Percentiles rank a stretch among this genome's conserved stretches.
These are phyloP conservation scores for Scopulariopsis brevicaulis DNA, from an alignment of 2,329 filamentous ascomycete genomes.

Conservation along the genomic window DNA sequence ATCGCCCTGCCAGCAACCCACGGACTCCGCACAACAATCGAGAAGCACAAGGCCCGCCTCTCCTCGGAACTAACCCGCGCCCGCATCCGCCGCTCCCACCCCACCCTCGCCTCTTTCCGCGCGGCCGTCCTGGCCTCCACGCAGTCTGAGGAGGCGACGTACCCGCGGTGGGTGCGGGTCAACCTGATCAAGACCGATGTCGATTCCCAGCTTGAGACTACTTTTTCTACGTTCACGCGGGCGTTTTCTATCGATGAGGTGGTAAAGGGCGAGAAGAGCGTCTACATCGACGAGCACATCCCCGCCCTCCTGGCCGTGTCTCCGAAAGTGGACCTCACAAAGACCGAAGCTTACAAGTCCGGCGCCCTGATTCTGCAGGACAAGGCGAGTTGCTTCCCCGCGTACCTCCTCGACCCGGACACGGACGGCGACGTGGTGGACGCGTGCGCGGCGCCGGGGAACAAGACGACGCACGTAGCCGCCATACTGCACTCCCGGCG, in stretches of 20 bases:
- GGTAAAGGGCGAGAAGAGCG: constrained; percentile 11
- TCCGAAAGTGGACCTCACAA: constrained; percentile 59
- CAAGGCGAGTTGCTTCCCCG: constrained; percentile 94
- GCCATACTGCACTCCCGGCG: constrained; percentile 49
- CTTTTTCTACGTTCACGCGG: constrained; percentile 54
- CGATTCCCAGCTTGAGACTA: constrained; percentile 60
- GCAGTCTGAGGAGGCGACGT: constrained; percentile 38
- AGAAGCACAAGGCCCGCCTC: constrained; percentile 72
- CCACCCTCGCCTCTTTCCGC: constrained; percentile 55
- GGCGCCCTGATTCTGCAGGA: constrained; percentile 87
- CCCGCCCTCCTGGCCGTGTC: constrained; percentile 75
- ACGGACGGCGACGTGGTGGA: constrained; percentile 73
- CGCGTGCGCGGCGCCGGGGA: constrained; percentile 87
- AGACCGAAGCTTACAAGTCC: constrained; percentile 58
- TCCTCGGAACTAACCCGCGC: constrained; percentile 73
- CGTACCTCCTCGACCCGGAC: constrained; percentile 66
- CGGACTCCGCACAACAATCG: constrained; percentile 62
- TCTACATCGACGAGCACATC: constrained; percentile 70
- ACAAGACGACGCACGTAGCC: constrained; percentile 92
- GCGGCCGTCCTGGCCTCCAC: constrained; percentile 40
- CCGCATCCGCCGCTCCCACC: constrained; percentile 59
- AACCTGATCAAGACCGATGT: constrained; percentile 68
- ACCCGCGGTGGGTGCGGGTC: constrained; percentile 87
- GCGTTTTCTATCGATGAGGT: constrained; percentile 47
- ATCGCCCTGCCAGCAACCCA: constrained; percentile 73